Percentiles rank a stretch among this genome's conserved stretches.
These are phyloP conservation scores for Starmerella floricola DNA, from an alignment of 805 yeast genomes.

Conservation along the genomic window DNA sequence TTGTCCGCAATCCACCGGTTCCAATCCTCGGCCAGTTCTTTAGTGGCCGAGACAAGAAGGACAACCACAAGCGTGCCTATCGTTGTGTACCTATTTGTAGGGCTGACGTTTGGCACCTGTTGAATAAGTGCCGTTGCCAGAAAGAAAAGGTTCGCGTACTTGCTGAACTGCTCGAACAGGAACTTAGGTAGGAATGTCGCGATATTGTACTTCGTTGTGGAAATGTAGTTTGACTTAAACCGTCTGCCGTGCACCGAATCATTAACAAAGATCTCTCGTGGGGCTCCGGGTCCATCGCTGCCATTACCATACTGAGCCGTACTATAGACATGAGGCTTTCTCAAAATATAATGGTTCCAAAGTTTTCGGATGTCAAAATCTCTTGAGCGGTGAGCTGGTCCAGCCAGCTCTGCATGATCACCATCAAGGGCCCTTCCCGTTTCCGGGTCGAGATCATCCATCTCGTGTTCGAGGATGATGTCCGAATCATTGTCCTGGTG, in stretches of 20 bases:
- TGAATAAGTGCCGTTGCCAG: slow-evolving; percentile 85
- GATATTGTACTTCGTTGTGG: slow-evolving; percentile 87
- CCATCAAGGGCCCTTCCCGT: slow-evolving; percentile 5
- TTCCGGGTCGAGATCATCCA: slow-evolving; percentile 17
- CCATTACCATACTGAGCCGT: background rate
- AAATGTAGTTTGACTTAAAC: slow-evolving; percentile 63
- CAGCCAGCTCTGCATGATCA: background rate
- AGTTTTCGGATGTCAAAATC: slow-evolving; percentile 29
- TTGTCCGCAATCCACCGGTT: slow-evolving; percentile 80
- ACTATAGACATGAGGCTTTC: slow-evolving; percentile 15
- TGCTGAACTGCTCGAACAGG: slow-evolving; percentile 89
- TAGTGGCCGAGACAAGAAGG: slow-evolving; percentile 76
- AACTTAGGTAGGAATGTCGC: slow-evolving; percentile 93
- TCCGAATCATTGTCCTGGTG: slow-evolving; percentile 8
- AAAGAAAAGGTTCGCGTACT: slow-evolving; percentile 90
- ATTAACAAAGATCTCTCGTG: slow-evolving; percentile 58
- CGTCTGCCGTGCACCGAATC: slow-evolving; percentile 45
- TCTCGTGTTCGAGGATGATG: slow-evolving; percentile 16
- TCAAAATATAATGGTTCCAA: slow-evolving; percentile 24
- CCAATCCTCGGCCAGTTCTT: slow-evolving; percentile 81
- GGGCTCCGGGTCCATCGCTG: slow-evolving; percentile 29
- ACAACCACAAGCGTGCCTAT: slow-evolving; percentile 82
- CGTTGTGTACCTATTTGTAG: slow-evolving; percentile 91
- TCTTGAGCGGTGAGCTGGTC: slow-evolving; percentile 4
- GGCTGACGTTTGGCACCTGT: slow-evolving; percentile 93